Base-by-base conservation (phyloP, 352 stramenopile genomes). In the Blastocystis sp. region DNA sequence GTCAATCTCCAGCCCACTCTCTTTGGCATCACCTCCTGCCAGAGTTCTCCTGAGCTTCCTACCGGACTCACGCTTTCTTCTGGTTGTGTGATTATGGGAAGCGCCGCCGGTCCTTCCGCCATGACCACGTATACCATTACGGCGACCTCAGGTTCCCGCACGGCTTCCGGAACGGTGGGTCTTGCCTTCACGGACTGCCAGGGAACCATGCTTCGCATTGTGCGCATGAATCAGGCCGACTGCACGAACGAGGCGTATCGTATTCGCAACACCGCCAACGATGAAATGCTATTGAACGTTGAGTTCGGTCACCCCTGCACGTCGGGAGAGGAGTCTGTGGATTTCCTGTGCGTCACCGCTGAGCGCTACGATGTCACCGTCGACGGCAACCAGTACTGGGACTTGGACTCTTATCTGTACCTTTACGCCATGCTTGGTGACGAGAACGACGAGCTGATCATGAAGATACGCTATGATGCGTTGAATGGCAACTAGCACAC, bases 41-140 rank as follows among this genome's bases (percentile, higher is more conserved):
- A n/a, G n/a, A n/a, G n/a, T n/a, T n/a, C n/a, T n/a, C n/a, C n/a
- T n/a, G n/a, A n/a, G n/a, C n/a, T n/a, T n/a, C n/a, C n/a, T n/a
- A n/a, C n/a, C n/a, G n/a, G n/a, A n/a, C n/a, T n/a, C n/a, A n/a
- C n/a, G n/a, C n/a, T n/a, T n/a, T n/a, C n/a, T n/a, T n/a, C n/a
- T n/a, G n/a, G n/a, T n/a, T 81, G 69, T 32, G 21, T 11, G 8
- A 65, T 81, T 29, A 38, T 27, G 24, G 69, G 69, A 6, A 49
- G 2, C 2, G 24, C 69, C 18, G 3, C 34, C 3, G 29, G 8
- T 2, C 8, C 69, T 0, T 24, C 44, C 21, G 29, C 42, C 11
- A 34, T 38, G 46, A 81, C 69, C 4, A 57, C 46, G 27, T 81
- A 63, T 51, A 81, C 69, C 0, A 61, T 81, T 11, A 81, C 69